Percentiles rank a stretch among this genome's conserved stretches.
Conservation (phyloP, 192 early-diverging fungal genomes). For the Linnemannia exigua region DNA sequence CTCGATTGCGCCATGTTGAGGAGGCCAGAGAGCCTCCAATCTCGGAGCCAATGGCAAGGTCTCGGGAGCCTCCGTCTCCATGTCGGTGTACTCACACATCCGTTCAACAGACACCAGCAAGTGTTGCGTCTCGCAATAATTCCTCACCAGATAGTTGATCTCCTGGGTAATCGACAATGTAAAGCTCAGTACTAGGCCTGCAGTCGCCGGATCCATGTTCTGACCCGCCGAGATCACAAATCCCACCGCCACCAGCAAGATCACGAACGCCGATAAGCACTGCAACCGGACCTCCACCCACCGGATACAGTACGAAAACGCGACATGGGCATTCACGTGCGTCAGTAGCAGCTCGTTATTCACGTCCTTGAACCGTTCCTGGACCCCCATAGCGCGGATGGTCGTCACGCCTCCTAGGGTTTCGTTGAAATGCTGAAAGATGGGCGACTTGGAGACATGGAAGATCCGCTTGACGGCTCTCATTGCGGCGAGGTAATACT, state of each 20-base stretch:
- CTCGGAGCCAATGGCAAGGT: constrained; percentile 64
- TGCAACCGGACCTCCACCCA: constrained; percentile 86
- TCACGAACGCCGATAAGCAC: constrained; percentile 80
- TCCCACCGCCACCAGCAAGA: constrained; percentile 75
- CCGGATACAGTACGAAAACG: constrained; percentile 68
- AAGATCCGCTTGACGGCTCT: constrained; percentile 87
- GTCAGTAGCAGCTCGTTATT: constrained; percentile 36
- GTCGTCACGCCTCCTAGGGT: constrained; percentile 80
- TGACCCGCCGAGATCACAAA: constrained; percentile 68
- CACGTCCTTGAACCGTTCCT: constrained; percentile 69
- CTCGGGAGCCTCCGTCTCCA: constrained; percentile 86
- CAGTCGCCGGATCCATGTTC: constrained; percentile 70
- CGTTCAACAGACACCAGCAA: constrained; percentile 88
- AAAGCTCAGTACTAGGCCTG: constrained; percentile 66
- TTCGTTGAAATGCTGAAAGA: constrained; percentile 87
- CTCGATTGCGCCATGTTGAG: constrained; percentile 74
- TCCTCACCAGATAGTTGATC: constrained; percentile 86
- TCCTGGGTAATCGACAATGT: constrained; percentile 82
- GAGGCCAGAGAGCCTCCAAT: constrained; percentile 75
- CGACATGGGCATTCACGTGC: constrained; percentile 24
- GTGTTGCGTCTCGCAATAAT: constrained; percentile 88
- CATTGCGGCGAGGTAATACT: constrained; percentile 80
- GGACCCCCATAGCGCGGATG: constrained; percentile 84
- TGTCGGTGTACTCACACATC: constrained; percentile 82
- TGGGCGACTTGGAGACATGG: constrained; percentile 75